Evolutionary conservation across 805 yeast genomes (phyloP).

Genomic region (Cyberlindnera veronae): DNA sequence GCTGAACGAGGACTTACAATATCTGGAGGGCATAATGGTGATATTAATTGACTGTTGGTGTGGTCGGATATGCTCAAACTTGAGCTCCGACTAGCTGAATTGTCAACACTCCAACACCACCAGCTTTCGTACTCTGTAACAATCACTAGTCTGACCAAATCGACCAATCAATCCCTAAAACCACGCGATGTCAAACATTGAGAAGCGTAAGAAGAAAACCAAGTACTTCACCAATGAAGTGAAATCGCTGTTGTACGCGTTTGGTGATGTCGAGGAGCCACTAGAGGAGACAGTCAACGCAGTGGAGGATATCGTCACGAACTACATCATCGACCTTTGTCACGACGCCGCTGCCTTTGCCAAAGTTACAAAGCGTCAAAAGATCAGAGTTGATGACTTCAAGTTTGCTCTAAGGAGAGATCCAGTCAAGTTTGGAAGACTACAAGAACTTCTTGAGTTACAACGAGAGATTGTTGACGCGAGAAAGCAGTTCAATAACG

Average conservation of each 20-base stretch:
- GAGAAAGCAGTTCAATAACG: conserved; percentile 62
- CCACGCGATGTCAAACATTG: conserved; percentile 9
- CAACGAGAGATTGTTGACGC: conserved; percentile 64
- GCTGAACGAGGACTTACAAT: too few relatives aligned
- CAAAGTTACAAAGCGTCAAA: conserved; percentile 49
- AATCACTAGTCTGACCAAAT: not conserved
- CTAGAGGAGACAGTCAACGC: conserved; percentile 60
- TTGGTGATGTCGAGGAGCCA: conserved; percentile 70
- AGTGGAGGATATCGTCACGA: conserved; percentile 63
- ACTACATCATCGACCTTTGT: conserved; percentile 60
- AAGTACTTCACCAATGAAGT: conserved; percentile 48
- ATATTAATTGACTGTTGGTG: too few relatives aligned
- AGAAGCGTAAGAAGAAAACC: conserved; percentile 35
- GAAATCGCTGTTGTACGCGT: conserved; percentile 61
- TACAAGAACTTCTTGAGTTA: conserved; percentile 56
- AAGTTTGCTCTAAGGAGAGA: conserved; percentile 67
- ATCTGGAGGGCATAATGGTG: too few relatives aligned
- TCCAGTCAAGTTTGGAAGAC: conserved; percentile 63
- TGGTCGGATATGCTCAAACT: too few relatives aligned
- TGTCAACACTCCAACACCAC: too few relatives aligned
- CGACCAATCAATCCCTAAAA: not conserved
- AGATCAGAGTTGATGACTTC: conserved; percentile 69
- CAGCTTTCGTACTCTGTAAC: not conserved
- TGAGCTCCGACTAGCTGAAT: too few relatives aligned
- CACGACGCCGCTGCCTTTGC: conserved; percentile 50